phyloP scores from a whole-genome alignment of 495 filamentous ascomycete genomes.

The Hypoxylon cercidicola region DNA sequence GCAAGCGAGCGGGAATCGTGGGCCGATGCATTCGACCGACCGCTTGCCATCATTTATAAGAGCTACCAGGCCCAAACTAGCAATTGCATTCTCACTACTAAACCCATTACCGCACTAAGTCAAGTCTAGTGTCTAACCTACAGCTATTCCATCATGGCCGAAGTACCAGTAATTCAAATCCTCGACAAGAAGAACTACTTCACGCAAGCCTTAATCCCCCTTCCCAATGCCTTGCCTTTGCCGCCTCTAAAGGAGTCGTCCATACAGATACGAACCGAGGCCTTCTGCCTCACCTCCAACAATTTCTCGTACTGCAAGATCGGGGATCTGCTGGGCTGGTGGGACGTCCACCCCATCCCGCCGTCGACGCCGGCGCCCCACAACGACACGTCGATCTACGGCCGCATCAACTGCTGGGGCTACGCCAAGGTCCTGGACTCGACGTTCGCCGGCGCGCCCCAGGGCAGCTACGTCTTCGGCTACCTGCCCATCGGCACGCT shows the following conservation, averaged over 20 bases:
- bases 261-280: slow-evolving; percentile 55
- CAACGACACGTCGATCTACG: slow-evolving; percentile 59
- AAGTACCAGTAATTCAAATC: slow-evolving; percentile 45
- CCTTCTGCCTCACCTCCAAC: slow-evolving; percentile 64
- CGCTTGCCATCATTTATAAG: too few species aligned
- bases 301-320: slow-evolving; percentile 65
- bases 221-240: slow-evolving; percentile 44
- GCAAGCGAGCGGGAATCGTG: too few species aligned
- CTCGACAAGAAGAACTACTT: slow-evolving; percentile 52
- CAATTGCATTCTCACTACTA: too few species aligned
- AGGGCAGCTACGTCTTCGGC: slow-evolving; percentile 50
- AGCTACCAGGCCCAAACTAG: too few species aligned
- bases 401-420: slow-evolving; percentile 67
- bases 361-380: slow-evolving; percentile 60
- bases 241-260: slow-evolving; percentile 44
- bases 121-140: too few species aligned
- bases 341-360: slow-evolving; percentile 51
- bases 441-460: slow-evolving; percentile 47
- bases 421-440: slow-evolving; percentile 62
- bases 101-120: too few species aligned
- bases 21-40: too few species aligned
- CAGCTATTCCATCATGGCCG: slow-evolving; percentile 24
- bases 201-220: slow-evolving; percentile 46
- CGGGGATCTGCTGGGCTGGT: slow-evolving; percentile 62
- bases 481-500: slow-evolving; percentile 56